Base-by-base conservation (phyloP, 768 basidiomycete species). In the Amylocystis lapponica region DNA sequence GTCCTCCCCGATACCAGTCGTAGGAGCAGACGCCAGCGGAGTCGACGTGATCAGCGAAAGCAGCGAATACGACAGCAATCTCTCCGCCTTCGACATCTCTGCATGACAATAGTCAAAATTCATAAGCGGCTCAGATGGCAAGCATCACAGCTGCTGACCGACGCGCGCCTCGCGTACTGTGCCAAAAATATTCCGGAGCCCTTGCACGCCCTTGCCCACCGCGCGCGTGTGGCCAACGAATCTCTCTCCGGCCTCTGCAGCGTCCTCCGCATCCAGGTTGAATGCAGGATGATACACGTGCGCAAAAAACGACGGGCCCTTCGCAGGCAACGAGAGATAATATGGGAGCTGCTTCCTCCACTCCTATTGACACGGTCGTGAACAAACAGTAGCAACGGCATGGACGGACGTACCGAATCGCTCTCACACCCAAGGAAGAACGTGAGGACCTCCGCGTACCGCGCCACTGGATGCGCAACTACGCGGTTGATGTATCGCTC, bases 221-320 rank as follows among this genome's bases (percentile, higher is more conserved):
- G 78, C 83, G 27, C 68, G 72, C 1, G 79, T 71, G 52, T 92
- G 84, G 9, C 63, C 66, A 29, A 79, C 75, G 57, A 93, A 93
- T 1, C 74, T 64, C 7, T 78, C 73, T 5, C 78, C 67, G 0
- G 71, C 62, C 13, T 78, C 78, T 11, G 65, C 59, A 0, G 85
- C 82, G 20, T 92, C 90, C 31, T 84, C 79, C 0, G 70, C 57
- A 49, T 93, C 89, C 21, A 92, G 56, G 55, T 92, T 92, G 64
- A 87, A 93, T 0, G 76, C 83, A 3, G 88, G 90, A 53, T 93
- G 90, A 53, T 81, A 90, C 1, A 91, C 81, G 31, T 78, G 79
- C 1, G 82, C 79, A 54, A 83, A 88, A 57, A 91, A 92, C 1
- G 76, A 66, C 8, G 86, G 77, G 1, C 85, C 86, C n/a, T 83